These are phyloP conservation scores for Plasmodium reichenowi DNA, from an alignment of 169 alveolate genomes.

Conservation along the genomic window DNA sequence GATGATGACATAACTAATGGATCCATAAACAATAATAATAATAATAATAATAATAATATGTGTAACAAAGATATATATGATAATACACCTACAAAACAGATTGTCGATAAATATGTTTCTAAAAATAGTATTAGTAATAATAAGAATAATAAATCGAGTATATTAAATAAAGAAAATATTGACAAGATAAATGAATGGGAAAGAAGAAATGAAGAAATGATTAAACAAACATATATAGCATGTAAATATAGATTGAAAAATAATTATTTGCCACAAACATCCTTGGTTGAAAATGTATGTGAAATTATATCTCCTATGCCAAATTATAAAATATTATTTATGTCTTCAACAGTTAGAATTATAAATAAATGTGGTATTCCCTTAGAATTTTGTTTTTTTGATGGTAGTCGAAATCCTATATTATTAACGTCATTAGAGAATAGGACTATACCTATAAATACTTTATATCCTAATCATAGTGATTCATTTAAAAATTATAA, in stretches of 20 bases:
- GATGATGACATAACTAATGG: neutral
- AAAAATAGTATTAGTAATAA: no score
- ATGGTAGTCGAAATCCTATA: conserved; percentile 79
- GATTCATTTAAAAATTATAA: conserved; percentile 73
- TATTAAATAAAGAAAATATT: conserved; percentile 17
- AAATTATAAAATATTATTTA: conserved; percentile 87
- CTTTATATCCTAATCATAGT: conserved; percentile 64
- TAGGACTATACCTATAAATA: conserved; percentile 80
- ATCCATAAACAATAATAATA: neutral
- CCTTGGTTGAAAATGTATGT: conserved; percentile 79
- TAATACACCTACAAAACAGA: no score
- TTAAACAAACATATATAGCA: conserved; percentile 42
- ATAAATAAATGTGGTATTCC: conserved; percentile 89
- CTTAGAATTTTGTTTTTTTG: conserved; percentile 85
- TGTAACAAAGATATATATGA: neutral
- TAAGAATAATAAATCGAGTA: neutral
- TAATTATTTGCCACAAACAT: conserved; percentile 47
- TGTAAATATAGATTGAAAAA: conserved; percentile 22
- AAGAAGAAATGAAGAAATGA: conserved; percentile 30
- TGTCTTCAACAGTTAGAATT: conserved; percentile 87
- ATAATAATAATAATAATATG: neutral
- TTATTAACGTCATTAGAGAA: conserved; percentile 80
- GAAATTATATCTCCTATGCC: conserved; percentile 89
- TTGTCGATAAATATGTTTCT: no score
- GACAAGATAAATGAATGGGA: conserved; percentile 27